Evolutionary conservation across 352 stramenopile genomes (phyloP).

Genomic region (Phytophthora cactorum): DNA sequence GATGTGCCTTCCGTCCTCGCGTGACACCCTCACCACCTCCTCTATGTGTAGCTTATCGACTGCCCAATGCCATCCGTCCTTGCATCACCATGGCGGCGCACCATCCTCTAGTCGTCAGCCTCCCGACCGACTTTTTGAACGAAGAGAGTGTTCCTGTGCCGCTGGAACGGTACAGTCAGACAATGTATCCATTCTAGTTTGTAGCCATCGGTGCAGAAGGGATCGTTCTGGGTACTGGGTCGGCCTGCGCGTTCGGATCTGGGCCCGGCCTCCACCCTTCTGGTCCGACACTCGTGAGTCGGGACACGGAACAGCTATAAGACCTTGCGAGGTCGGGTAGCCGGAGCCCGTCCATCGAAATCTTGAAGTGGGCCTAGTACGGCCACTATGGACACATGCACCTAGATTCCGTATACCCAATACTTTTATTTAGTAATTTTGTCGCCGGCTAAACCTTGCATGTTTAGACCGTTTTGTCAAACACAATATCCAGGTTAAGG

Average conservation of each 20-base stretch:
- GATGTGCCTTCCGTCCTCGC: neutral
- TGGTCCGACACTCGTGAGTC: neutral
- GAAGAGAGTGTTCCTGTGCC: neutral
- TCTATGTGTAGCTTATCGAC: neutral
- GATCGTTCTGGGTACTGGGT: neutral
- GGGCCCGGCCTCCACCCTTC: neutral
- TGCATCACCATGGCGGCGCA: neutral
- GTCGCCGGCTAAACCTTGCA: too few species aligned
- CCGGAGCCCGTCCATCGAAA: too few species aligned
- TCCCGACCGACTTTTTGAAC: neutral
- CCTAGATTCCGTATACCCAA: too few species aligned
- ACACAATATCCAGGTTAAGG: too few species aligned
- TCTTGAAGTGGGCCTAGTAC: too few species aligned
- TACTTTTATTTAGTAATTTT: too few species aligned
- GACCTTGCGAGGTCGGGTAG: too few species aligned
- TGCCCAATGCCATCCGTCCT: neutral
- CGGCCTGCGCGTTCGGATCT: neutral
- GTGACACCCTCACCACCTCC: neutral
- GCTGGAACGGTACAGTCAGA: neutral
- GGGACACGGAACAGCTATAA: neutral
- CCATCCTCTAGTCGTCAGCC: neutral
- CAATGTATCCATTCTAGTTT: neutral
- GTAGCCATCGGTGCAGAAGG: too few species aligned
- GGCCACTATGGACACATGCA: too few species aligned
- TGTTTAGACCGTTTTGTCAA: too few species aligned